These are phyloP conservation scores for Lichtheimia hyalospora DNA, from an alignment of 371 early-diverging fungal species.

Conservation along the genomic window DNA sequence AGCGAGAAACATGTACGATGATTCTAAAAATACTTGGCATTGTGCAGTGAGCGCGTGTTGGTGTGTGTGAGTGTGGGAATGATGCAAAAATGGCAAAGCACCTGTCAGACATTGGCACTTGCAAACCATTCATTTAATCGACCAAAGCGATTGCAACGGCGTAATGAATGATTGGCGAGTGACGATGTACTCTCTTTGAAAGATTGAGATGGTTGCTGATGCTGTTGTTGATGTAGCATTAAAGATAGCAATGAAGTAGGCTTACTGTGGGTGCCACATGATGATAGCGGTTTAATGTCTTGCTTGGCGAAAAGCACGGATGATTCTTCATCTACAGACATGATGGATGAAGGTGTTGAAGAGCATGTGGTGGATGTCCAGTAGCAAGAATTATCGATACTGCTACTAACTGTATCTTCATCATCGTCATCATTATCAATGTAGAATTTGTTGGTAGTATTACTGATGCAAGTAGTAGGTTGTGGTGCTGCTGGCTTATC, in stretches of 20 bases:
- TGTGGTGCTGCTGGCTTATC: neutral
- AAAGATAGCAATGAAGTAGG: slow-evolving; percentile 15
- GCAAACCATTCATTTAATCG: slow-evolving; percentile 15
- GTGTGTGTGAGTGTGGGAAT: slow-evolving; percentile 5
- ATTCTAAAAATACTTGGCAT: neutral
- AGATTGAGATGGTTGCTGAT: slow-evolving; percentile 1
- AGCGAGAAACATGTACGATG: no score
- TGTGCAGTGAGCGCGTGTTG: neutral
- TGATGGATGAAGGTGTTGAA: slow-evolving; percentile 9
- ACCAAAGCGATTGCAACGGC: slow-evolving; percentile 9
- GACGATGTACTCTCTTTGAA: neutral
- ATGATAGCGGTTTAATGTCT: neutral
- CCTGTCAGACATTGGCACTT: slow-evolving; percentile 2
- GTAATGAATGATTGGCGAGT: slow-evolving; percentile 3
- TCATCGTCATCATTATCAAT: slow-evolving; percentile 11
- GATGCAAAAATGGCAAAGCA: neutral
- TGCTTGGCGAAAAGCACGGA: slow-evolving; percentile 8
- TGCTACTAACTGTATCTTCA: neutral
- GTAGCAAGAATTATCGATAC: slow-evolving; percentile 1
- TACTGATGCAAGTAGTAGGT: neutral
- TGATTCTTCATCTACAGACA: neutral
- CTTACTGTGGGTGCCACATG: neutral
- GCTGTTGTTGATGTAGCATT: slow-evolving; percentile 13
- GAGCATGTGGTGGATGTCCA: slow-evolving; percentile 1
- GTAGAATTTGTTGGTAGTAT: slow-evolving; percentile 6